Base-by-base conservation (phyloP, 2,329 filamentous ascomycete genomes). In the Diaporthe eres region DNA sequence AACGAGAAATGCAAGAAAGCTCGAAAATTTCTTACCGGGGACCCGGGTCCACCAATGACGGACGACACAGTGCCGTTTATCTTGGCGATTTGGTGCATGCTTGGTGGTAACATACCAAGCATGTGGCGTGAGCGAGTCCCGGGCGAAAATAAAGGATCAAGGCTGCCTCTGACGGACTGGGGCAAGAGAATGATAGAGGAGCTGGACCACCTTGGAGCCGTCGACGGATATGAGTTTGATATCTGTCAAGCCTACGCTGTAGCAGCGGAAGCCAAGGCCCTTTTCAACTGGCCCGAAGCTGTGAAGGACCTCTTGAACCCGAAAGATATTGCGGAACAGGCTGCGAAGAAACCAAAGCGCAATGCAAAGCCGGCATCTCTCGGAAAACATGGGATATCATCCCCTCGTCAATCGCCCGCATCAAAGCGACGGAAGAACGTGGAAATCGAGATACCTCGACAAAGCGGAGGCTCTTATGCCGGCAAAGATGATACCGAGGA, bases 201-300 rank as follows among this genome's bases (percentile, higher is more conserved):
- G 6, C 55, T 60, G 31, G 19, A 6, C 0, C 3, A 60, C 31
- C 3, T 60, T 19, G 28, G 28, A 8, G 1, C 1, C 6, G 0
- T 6, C 7, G 25, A 2, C 15, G 25, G 5, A 3, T 34, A 31
- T 4, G 3, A 34, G 0, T 34, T 57, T 22, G 13, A 57, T 6
- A 4, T 34, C 15, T 34, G 25, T 1, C 19, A 57, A 4, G 15
- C 3, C 15, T 4, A 57, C 15, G 15, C 4, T 28, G 34, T 5
- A 31, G 4, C 4, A 5, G 4, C 4, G 4, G 3, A 2, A 19
- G 13, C 0, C 28, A 31, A 4, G 28, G 3, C 0, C 13, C 2
- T 1, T 4, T 57, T 25, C 53, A 12, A 57, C 7, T 12, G 13
- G 25, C 0, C 53, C 28, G 15, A 34, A 12, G 25, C 15, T 31